Conservation (phyloP, 2,329 filamentous ascomycete genomes). For the Aspergillus pseudoviridinutans region DNA sequence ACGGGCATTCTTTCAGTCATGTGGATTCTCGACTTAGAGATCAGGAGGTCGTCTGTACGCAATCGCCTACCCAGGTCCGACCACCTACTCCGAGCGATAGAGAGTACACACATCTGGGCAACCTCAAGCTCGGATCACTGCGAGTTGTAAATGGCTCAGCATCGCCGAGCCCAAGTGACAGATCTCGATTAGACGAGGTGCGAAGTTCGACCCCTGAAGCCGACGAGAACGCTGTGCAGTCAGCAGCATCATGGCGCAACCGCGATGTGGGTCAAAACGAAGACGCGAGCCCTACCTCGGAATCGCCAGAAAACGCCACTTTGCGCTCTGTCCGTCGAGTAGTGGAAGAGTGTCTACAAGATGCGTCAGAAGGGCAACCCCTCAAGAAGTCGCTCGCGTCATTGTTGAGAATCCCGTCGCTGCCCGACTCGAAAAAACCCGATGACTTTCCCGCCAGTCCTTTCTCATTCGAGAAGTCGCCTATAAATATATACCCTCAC, state of each 20-base stretch:
- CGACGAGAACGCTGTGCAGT: background rate
- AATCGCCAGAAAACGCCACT: background rate
- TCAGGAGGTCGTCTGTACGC: conserved; percentile 10
- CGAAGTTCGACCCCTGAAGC: conserved; percentile 10
- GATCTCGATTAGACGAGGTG: conserved; percentile 18
- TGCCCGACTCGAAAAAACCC: conserved; percentile 11
- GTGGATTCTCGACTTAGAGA: background rate
- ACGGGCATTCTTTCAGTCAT: conserved; percentile 9
- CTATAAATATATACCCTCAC: conserved; percentile 14
- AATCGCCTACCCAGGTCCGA: conserved; percentile 11
- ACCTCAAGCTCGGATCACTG: conserved; percentile 37
- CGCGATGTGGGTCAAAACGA: background rate
- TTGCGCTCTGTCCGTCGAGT: background rate
- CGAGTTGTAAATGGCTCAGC: conserved; percentile 37
- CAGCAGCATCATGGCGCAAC: background rate
- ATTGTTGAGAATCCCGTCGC: conserved; percentile 17
- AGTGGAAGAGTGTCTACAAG: conserved; percentile 9
- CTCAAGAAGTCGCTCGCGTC: conserved; percentile 1
- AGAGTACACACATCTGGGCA: conserved; percentile 38
- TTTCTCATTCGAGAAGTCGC: conserved; percentile 34
- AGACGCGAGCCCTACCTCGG: background rate
- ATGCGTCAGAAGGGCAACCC: conserved; percentile 1
- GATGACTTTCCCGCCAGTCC: conserved; percentile 28
- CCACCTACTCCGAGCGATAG: conserved; percentile 27
- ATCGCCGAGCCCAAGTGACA: conserved; percentile 37